Base-by-base conservation (phyloP, 139 green algal species). In the Chlamydomonas schloesseri region DNA sequence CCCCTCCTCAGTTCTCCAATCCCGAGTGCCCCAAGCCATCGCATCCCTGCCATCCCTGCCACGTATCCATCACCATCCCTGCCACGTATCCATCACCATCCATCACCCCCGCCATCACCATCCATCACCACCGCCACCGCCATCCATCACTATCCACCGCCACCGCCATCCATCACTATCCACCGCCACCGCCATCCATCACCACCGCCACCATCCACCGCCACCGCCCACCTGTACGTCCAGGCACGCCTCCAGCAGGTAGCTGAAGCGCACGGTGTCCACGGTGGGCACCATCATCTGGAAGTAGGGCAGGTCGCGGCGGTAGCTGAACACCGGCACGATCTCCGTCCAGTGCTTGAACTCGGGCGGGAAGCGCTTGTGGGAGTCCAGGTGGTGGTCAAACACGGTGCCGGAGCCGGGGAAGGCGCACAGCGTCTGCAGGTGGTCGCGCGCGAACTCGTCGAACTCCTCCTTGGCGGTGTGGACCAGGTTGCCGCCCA, bases 251-350 rank as follows among this genome's bases (percentile, higher is more conserved):
- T 93, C 90, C 70, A 97, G 89, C 42, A 97, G 86, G 78, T 90
- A 93, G n/a, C 89, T 90, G 81, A 92, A 94, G 29, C 93, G 90
- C 55, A 93, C 93, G 47, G 95, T 97, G 90, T 97, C 95, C 21
- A 95, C 69, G 24, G 94, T 97, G 29, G 95, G 95, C 2, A 97
- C 95, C 55, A 96, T 84, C 76, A 97, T 93, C 86, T 96, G 88
- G 84, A 96, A 97, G 92, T 94, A 98, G 5, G 94, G 93, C 81
- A 94, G n/a, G n/a, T 88, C 76, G 47, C 91, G 90, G 86, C 87
- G 78, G 91, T 97, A 98, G 3, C 81, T 84, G 88, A 98, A 98
- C 42, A 82, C 33, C 0, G 91, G 88, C 46, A 98, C 90, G 28
- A 88, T 71, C 23, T 96, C 89, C 13, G 90, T 85, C 96, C 96